phyloP scores from a whole-genome alignment of 345 rosid species.

The Eucalyptus fibrosa region DNA sequence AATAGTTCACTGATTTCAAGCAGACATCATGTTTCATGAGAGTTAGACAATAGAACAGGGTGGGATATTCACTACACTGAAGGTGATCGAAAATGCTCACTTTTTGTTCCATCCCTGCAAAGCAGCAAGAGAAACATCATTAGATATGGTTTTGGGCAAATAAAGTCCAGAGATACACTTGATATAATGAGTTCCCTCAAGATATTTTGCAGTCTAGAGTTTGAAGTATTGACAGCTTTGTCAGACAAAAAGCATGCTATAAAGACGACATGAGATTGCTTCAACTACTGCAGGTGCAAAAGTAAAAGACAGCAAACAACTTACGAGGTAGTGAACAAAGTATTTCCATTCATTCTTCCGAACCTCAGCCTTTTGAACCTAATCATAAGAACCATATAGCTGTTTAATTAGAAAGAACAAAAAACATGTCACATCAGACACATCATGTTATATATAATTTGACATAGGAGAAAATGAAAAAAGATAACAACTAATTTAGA shows the following conservation, averaged over 20 bases:
- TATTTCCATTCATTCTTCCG: conserved; percentile 93
- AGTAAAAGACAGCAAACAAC: neutral
- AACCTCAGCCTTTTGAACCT: conserved; percentile 85
- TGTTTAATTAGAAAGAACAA: neutral
- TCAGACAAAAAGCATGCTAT: neutral
- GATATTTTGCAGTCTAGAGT: neutral
- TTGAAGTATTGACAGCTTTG: neutral
- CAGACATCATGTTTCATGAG: neutral
- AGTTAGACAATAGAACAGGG: neutral
- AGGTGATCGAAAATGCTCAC: conserved; percentile 36
- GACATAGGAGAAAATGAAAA: neutral
- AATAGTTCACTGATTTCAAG: neutral
- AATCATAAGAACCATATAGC: neutral
- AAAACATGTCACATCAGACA: neutral
- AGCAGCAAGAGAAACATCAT: neutral
- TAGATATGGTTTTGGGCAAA: neutral
- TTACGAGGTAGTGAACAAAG: conserved; percentile 94
- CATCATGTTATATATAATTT: neutral
- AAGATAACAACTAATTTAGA: neutral
- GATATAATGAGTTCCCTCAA: neutral
- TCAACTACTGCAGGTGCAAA: neutral
- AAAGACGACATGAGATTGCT: neutral
- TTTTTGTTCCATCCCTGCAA: conserved; percentile 99
- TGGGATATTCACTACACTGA: neutral
- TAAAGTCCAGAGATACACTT: neutral